Evolutionary conservation across 164 flowering plant genomes (phyloP), one percentile per base, ranked within the genome.

Genomic region (Chloranthus sessilifolius): DNA sequence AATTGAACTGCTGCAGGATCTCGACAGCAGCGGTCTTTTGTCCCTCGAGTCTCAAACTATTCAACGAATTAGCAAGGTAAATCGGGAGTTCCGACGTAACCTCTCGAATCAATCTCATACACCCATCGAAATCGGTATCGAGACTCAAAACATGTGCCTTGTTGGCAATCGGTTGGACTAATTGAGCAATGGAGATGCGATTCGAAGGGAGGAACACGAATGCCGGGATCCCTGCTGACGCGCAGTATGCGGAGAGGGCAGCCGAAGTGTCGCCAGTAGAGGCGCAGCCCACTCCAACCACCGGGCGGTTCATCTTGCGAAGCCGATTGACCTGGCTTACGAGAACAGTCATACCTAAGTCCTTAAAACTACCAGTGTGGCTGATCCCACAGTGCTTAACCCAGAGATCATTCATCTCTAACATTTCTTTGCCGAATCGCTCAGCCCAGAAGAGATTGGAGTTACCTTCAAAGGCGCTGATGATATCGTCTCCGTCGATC

Each of bases 391-490:
- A 88, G 37, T 88, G 83, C 41, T 88, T 88, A 0, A 88, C 97
- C 91, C 97, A 88, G 50, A 88, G 58, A 71, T 85, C 97, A 46
- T 69, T 72, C 97, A 88, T 88, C 39, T 81, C 82, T 22, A 85
- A 61, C 47, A 67, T 75, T 64, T 79, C 79, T 58, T 83, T 88
- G n/a, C 97, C 95, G 37, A 50, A 88, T 14, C 88, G 64, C 73
- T 88, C 96, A 7, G 94, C 94, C 94, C 96, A 85, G 63, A 88
- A 88, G 0, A 85, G 74, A 41, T 88, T 88, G 0, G 95, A 79
- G 43, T 88, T 88, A 1, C 97, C 97, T 55, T 88, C 95, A 36
- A 85, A 88, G 1, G 83, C 85, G 20, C 74, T 63, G 2, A 88
- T 78, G 19, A 88, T 83, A 47, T 83, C 83, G 46, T 85, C 92